phyloP scores from a whole-genome alignment of 306 rosid species.

The Sicyos edulis region DNA sequence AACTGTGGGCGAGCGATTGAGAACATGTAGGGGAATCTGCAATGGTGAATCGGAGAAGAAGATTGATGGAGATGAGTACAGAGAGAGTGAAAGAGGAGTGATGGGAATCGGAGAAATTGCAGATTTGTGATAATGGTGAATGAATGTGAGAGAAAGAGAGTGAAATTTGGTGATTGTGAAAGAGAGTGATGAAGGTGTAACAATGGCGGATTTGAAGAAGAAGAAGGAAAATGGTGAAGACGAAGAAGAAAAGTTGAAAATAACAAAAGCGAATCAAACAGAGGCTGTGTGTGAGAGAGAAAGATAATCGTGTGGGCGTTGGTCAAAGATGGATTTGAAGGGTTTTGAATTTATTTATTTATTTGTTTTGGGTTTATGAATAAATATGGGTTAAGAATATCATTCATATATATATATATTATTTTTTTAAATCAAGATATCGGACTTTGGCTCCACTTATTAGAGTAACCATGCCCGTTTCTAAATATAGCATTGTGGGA shows the following conservation, averaged over 20 bases:
- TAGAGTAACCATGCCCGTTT: no score
- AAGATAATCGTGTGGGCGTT: no score
- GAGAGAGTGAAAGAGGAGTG: conserved; percentile 9
- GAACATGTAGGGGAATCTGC: conserved; percentile 38
- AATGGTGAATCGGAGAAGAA: conserved; percentile 40
- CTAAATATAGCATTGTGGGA: no score
- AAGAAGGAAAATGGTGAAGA: neutral
- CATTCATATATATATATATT: no score
- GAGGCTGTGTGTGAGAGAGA: neutral
- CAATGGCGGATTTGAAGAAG: conserved; percentile 11
- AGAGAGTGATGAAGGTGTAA: neutral
- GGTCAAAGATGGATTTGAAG: conserved; percentile 18
- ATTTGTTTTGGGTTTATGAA: neutral
- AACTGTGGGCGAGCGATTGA: conserved; percentile 48
- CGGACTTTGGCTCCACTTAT: no score
- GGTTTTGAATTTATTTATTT: neutral
- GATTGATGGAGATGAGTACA: neutral
- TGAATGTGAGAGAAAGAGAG: neutral
- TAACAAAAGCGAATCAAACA: conserved; percentile 15
- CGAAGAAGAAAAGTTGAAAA: neutral
- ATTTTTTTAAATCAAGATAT: no score
- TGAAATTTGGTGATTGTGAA: neutral
- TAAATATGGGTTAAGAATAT: no score
- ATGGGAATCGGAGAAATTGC: conserved; percentile 22
- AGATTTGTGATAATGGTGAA: neutral